These are phyloP conservation scores for Eleusine coracana DNA, from an alignment of 176 grass and related monocot genomes.

Conservation along the genomic window DNA sequence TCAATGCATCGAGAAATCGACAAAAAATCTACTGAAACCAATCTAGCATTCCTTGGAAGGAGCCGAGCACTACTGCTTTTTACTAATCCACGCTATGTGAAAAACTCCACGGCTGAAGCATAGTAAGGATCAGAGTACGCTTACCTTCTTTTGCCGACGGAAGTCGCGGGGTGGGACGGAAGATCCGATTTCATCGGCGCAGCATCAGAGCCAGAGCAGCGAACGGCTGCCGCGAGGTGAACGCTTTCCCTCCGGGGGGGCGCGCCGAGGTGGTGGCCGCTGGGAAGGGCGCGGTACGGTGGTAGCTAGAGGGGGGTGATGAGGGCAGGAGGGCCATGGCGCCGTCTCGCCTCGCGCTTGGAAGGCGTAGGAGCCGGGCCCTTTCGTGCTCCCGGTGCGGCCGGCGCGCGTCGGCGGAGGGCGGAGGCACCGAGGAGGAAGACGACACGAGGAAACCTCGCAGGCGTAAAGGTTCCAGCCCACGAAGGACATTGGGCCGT, in stretches of 20 bases:
- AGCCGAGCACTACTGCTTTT: too few species aligned
- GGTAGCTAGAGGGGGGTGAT: not conserved
- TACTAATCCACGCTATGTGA: too few species aligned
- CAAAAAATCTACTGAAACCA: not conserved
- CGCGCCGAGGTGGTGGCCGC: not conserved
- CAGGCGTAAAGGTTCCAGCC: not conserved
- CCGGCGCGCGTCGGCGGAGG: not conserved
- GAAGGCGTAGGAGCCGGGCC: not conserved
- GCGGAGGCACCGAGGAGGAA: slow-evolving; percentile 15
- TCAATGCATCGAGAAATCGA: not conserved
- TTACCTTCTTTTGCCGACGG: slow-evolving; percentile 38
- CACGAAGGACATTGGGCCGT: not conserved
- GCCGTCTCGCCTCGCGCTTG: not conserved
- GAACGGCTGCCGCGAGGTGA: not conserved
- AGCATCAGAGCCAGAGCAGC: too few species aligned
- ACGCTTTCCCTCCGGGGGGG: not conserved
- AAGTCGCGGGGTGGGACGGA: too few species aligned
- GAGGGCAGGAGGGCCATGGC: not conserved
- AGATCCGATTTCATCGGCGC: not conserved
- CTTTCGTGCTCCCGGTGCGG: not conserved
- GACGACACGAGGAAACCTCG: not conserved
- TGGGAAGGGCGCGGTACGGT: not conserved
- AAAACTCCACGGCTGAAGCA: not conserved
- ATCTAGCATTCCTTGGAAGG: not conserved
- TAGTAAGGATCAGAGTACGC: not conserved